Evolutionary conservation across 75 land plant genomes (phyloP).

Genomic region (Chamaecyparis obtusa): DNA sequence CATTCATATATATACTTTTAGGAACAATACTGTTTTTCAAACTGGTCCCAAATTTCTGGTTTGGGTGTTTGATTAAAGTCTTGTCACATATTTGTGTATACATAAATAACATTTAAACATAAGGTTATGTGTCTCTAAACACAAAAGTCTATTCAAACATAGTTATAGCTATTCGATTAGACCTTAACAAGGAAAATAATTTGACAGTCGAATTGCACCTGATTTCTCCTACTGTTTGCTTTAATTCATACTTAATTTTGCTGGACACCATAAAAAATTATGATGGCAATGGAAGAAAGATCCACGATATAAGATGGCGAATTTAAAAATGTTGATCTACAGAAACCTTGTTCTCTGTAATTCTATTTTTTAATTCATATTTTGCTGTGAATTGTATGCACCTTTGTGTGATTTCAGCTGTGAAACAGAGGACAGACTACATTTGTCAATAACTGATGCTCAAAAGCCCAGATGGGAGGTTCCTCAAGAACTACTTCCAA

Average conservation of each 20-base stretch:
- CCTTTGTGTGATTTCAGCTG: conserved; percentile 19
- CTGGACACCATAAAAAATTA: too few species aligned
- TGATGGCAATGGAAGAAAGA: not conserved
- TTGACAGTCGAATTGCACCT: not conserved
- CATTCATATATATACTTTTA: too few species aligned
- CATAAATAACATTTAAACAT: too few species aligned
- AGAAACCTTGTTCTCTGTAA: not conserved
- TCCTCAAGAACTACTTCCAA: conserved; percentile 42
- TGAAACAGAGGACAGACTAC: conserved; percentile 40
- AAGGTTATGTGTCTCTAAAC: not conserved
- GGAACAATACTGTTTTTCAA: too few species aligned
- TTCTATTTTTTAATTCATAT: not conserved
- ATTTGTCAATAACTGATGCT: conserved; percentile 48
- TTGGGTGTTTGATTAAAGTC: too few species aligned
- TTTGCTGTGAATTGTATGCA: not conserved
- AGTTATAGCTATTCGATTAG: not conserved
- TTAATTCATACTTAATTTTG: not conserved
- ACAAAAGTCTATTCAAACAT: not conserved
- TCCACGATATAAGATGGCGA: not conserved
- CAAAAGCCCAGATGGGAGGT: conserved; percentile 54
- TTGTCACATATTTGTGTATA: too few species aligned
- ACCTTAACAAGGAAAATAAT: not conserved
- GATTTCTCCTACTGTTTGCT: not conserved
- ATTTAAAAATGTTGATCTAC: not conserved
- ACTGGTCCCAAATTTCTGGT: too few species aligned